Evolutionary conservation across 2,329 filamentous ascomycete genomes (phyloP).

Genomic region (Diplodia corticola): DNA sequence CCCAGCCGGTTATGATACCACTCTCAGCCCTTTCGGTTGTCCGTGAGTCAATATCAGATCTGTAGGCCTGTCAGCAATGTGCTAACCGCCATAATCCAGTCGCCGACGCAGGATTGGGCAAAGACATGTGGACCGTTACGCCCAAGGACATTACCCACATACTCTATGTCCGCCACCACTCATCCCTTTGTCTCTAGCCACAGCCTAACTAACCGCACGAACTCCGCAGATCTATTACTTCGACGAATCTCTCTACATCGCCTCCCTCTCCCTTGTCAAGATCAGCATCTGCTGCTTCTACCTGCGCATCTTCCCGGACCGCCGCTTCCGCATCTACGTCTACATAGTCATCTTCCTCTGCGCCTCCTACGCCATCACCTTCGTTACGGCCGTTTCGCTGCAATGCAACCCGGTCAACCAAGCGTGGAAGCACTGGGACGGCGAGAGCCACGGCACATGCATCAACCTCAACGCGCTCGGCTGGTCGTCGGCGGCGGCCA

Average conservation of each 20-base stretch:
- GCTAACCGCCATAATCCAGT: conserved; percentile 3
- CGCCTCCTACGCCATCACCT: conserved; percentile 29
- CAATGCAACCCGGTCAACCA: conserved; percentile 38
- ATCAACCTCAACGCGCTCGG: conserved; percentile 39
- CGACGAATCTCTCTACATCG: conserved; percentile 38
- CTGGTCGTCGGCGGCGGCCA: conserved; percentile 33
- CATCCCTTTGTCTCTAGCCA: background rate
- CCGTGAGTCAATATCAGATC: background rate
- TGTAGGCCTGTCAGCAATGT: background rate
- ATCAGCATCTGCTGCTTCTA: conserved; percentile 37
- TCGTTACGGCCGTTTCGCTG: conserved; percentile 29
- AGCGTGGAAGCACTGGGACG: conserved; percentile 37
- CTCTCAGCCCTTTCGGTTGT: conserved; percentile 29
- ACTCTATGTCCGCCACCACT: conserved; percentile 27
- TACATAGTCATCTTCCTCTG: conserved; percentile 31
- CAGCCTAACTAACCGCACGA: background rate
- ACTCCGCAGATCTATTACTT: conserved; percentile 33
- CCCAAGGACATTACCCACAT: conserved; percentile 48
- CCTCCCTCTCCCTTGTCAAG: conserved; percentile 31
- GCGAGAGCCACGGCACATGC: conserved; percentile 35
- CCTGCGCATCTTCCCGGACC: conserved; percentile 35
- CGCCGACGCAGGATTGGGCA: conserved; percentile 48
- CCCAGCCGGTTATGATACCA: conserved; percentile 30
- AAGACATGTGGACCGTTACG: conserved; percentile 54
- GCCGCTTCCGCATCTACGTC: conserved; percentile 29